Conservation (phyloP, 2,329 filamentous ascomycete genomes). For the Sporothrix phasma region DNA sequence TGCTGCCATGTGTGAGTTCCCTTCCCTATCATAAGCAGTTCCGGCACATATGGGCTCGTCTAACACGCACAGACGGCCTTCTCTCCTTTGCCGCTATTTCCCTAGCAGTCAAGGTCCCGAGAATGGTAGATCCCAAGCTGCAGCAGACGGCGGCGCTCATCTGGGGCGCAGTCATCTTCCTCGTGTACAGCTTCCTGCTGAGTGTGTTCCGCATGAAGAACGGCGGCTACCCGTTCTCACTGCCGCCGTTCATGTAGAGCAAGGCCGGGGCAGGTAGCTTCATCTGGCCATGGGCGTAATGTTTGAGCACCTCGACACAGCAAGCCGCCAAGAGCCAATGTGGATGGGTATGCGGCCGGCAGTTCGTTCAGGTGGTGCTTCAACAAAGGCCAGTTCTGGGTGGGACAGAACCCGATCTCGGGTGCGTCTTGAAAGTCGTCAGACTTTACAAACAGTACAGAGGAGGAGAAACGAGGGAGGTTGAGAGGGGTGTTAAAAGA, state of each 20-base stretch:
- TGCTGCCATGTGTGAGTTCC: slow-evolving; percentile 72
- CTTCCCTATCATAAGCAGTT: background rate
- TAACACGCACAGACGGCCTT: slow-evolving; percentile 41
- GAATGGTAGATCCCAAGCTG: slow-evolving; percentile 63
- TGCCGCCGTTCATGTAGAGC: slow-evolving; percentile 70
- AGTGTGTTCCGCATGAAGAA: slow-evolving; percentile 95
- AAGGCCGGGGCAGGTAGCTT: background rate
- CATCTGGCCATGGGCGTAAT: too few relatives aligned
- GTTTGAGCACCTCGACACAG: too few relatives aligned
- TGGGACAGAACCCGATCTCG: too few relatives aligned
- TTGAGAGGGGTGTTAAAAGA: background rate
- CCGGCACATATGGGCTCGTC: background rate
- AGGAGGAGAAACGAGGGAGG: background rate
- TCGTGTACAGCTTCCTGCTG: slow-evolving; percentile 87
- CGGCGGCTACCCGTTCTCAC: slow-evolving; percentile 82
- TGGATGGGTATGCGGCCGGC: too few relatives aligned
- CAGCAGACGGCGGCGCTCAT: slow-evolving; percentile 75
- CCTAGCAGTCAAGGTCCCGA: slow-evolving; percentile 86
- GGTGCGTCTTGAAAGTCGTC: background rate
- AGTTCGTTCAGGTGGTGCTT: too few relatives aligned
- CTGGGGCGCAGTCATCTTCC: slow-evolving; percentile 67
- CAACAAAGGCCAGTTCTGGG: too few relatives aligned
- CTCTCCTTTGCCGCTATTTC: slow-evolving; percentile 84
- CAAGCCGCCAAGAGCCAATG: too few relatives aligned
- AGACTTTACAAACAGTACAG: background rate